Evolutionary conservation across 2,329 filamentous ascomycete species (phyloP), one percentile per base, ranked within the genome.

Genomic region (Myriosclerotinia duriaeana): DNA sequence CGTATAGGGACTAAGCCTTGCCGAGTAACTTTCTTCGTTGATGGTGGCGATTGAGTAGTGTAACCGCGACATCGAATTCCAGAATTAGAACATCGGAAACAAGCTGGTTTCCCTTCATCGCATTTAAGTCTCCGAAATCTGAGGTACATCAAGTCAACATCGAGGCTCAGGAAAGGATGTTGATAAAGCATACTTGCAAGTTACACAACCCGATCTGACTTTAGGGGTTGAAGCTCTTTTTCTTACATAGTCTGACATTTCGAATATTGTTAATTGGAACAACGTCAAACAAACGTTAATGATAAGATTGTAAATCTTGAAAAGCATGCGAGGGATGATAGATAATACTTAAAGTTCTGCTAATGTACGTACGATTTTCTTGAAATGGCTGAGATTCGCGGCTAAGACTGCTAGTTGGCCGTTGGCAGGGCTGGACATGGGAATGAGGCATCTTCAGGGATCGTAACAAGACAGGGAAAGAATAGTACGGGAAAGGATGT

Each of bases 111-210:
- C 30, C 71, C 72, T 59, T 74, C 73, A n/a, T 71, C 73, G 40
- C 73, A 74, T 68, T 74, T 74, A 7, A 76, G 67, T 67, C 73
- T 71, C 55, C 74, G 66, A 46, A 75, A 74, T 65, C 72, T 73
- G 38, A 63, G 42, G 30, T 40, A 34, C 48, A 42, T 59, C 14
- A 54, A 54, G 40, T 44, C 15, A 48, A 53, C 20, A 34, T 34
- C 53, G 14, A 15, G 50, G 38, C 26, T 42, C n/a, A 2, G 7
- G 26, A 46, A 15, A 46, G n/a, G 17, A 36, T 42, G 9, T 50
- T 8, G 38, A 52, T n/a, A 30, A n/a, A 30, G 8, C 54, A n/a
- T 54, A 86, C 64, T 68, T 64, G 66, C 22, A 58, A 40, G 60
- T 36, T 30, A 61, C 61, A 14, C 64, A 66, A 30, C 64, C 64